phyloP scores from a whole-genome alignment of 805 yeast genomes.

The Lachancea mirantina region DNA sequence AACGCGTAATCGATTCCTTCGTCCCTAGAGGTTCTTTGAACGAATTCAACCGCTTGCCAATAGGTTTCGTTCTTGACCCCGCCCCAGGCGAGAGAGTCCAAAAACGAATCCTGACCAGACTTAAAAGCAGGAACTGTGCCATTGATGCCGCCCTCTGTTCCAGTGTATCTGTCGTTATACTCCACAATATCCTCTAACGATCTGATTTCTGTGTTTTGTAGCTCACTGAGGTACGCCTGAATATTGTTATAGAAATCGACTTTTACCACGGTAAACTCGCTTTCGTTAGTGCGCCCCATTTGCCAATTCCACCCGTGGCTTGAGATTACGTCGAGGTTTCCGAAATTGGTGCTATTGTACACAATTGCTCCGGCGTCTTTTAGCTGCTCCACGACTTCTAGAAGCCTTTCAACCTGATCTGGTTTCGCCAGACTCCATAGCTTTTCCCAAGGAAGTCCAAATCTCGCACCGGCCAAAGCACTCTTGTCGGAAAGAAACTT shows the following conservation, averaged over 20 bases:
- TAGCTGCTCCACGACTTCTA: slow-evolving; percentile 15
- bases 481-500: slow-evolving; percentile 20
- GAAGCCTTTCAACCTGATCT: slow-evolving; percentile 16
- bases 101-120: slow-evolving; percentile 27
- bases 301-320: slow-evolving; percentile 29
- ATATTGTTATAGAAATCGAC: slow-evolving; percentile 28
- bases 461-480: slow-evolving; percentile 26
- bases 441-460: slow-evolving; percentile 29
- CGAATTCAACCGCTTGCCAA: slow-evolving; percentile 26
- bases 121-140: slow-evolving; percentile 23
- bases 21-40: slow-evolving; percentile 25
- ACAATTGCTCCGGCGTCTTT: slow-evolving; percentile 27
- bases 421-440: slow-evolving; percentile 18
- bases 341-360: slow-evolving; percentile 25
- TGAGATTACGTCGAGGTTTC: slow-evolving; percentile 23
- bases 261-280: slow-evolving; percentile 28
- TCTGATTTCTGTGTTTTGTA: slow-evolving; percentile 22
- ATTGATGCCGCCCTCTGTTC: slow-evolving; percentile 25
- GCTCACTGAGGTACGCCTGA: slow-evolving; percentile 18
- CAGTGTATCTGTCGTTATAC: slow-evolving; percentile 19
- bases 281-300: slow-evolving; percentile 23
- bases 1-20: slow-evolving; percentile 30
- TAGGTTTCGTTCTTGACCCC: slow-evolving; percentile 27
- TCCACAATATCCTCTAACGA: slow-evolving; percentile 24
- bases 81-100: slow-evolving; percentile 23